These are phyloP conservation scores for Saraca asoca DNA, from an alignment of 331 rosid genomes.

Conservation along the genomic window DNA sequence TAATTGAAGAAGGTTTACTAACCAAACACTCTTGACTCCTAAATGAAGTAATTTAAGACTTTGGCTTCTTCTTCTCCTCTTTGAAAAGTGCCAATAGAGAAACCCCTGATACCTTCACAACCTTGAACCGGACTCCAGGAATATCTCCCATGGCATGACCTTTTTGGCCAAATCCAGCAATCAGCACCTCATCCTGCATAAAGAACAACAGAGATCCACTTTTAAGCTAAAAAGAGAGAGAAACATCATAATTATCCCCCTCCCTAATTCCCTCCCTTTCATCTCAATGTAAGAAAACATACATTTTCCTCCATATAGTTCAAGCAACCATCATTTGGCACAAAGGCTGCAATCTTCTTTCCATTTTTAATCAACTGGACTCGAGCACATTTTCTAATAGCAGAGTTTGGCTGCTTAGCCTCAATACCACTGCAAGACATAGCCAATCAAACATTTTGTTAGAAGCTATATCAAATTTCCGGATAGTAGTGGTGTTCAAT, in stretches of 20 bases:
- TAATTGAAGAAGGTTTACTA: not conserved
- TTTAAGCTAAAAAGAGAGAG: not conserved
- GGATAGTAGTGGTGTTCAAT: not conserved
- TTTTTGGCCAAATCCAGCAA: slow-evolving; percentile 77
- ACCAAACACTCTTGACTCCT: not conserved
- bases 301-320: slow-evolving; percentile 68
- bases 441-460: slow-evolving; percentile 13
- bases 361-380: slow-evolving; percentile 73
- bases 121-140: slow-evolving; percentile 78
- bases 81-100: slow-evolving; percentile 74
- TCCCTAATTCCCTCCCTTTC: not conserved
- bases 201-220: not conserved
- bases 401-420: slow-evolving; percentile 74
- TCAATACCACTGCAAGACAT: slow-evolving; percentile 58
- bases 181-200: slow-evolving; percentile 66
- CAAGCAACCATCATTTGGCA: slow-evolving; percentile 75
- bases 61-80: slow-evolving; percentile 78
- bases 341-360: slow-evolving; percentile 75
- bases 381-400: slow-evolving; percentile 68
- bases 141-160: slow-evolving; percentile 82
- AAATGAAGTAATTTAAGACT: slow-evolving; percentile 43
- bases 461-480: not conserved
- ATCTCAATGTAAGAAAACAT: slow-evolving; percentile 23
- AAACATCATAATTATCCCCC: not conserved
- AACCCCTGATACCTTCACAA: slow-evolving; percentile 75